phyloP scores from a whole-genome alignment of 352 stramenopile genomes.

The Pilasporangium apinafurcum region DNA sequence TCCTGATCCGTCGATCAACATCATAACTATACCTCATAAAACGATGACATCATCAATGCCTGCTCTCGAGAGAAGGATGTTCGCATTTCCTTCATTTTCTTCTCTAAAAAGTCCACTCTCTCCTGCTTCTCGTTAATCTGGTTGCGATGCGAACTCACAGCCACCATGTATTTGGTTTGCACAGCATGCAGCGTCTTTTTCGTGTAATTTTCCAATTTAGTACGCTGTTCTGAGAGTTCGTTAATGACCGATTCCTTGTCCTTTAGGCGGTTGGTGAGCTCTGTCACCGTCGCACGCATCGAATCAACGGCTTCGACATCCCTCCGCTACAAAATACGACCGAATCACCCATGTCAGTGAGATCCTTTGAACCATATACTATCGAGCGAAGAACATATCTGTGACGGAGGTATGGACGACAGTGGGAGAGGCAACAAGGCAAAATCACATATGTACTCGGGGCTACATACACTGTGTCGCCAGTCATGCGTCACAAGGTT shows the following conservation, averaged over 20 bases:
- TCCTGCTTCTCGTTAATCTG: slow-evolving; percentile 85
- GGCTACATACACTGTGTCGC: background rate
- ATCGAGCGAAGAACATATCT: no score
- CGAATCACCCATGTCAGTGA: no score
- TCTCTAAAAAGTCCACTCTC: slow-evolving; percentile 78
- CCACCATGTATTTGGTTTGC: slow-evolving; percentile 89
- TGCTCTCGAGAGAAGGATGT: slow-evolving; percentile 80
- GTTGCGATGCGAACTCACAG: slow-evolving; percentile 83
- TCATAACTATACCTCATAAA: slow-evolving; percentile 64
- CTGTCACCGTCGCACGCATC: slow-evolving; percentile 65
- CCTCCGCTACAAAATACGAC: slow-evolving; percentile 23
- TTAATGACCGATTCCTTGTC: slow-evolving; percentile 88
- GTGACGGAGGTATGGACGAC: no score
- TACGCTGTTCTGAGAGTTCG: slow-evolving; percentile 75
- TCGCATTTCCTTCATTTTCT: slow-evolving; percentile 81
- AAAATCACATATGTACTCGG: slow-evolving; percentile 1
- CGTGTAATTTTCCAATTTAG: slow-evolving; percentile 88
- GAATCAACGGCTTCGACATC: slow-evolving; percentile 66
- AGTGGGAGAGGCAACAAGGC: background rate
- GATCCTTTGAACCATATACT: no score
- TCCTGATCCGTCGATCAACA: background rate
- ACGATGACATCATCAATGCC: slow-evolving; percentile 84
- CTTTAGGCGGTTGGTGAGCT: slow-evolving; percentile 83
- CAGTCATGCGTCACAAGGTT: background rate
- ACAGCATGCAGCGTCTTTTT: slow-evolving; percentile 89